Evolutionary conservation across 2,329 filamentous ascomycete genomes (phyloP), one percentile per base, ranked within the genome.

Genomic region (Fusarium verticillioides): DNA sequence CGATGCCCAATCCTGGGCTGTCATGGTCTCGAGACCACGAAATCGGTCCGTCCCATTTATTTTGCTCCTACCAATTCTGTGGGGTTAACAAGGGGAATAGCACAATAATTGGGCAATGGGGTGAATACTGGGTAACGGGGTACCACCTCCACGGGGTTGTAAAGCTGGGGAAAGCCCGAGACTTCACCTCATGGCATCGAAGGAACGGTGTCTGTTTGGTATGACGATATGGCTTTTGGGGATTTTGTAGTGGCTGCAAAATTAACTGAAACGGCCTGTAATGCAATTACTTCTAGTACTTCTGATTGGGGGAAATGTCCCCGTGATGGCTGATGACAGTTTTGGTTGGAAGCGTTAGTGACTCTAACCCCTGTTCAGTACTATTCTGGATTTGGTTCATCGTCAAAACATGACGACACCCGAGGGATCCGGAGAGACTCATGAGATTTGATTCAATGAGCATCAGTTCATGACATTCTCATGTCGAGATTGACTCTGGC

Each of bases 11-110:
- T 34, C 58, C 43, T 28, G 30, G 36, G 47, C 50, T 50, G 18
- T 26, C 19, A 53, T 60, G 68, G 69, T 65, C 72, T 67, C 60
- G 40, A 66, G 74, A 77, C 65, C 63, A 56, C 18, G 57, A 64
- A 77, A 77, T 77, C 75, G 75, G 75, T 69, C 72, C 75, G 72
- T 77, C 68, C 70, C 63, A 72, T 37, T 54, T 52, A 26, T 73
- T 54, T 21, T 42, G 34, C 50, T 42, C 30, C 50, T 54, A 42
- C 50, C 54, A 59, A 56, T 71, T 37, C 40, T 49, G 53, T 54
- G 53, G 63, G 57, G 62, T 69, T 71, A 49, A 49, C 19, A 50
- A 39, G 60, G 53, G 53, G 58, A 42, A 34, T 30, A 4, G 19
- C 12, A 36, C n/a, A 52, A 34, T 21, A 37, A 37, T 53, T 36